Evolutionary conservation across 2,329 filamentous ascomycete genomes (phyloP).

Genomic region (Emericellopsis atlantica): DNA sequence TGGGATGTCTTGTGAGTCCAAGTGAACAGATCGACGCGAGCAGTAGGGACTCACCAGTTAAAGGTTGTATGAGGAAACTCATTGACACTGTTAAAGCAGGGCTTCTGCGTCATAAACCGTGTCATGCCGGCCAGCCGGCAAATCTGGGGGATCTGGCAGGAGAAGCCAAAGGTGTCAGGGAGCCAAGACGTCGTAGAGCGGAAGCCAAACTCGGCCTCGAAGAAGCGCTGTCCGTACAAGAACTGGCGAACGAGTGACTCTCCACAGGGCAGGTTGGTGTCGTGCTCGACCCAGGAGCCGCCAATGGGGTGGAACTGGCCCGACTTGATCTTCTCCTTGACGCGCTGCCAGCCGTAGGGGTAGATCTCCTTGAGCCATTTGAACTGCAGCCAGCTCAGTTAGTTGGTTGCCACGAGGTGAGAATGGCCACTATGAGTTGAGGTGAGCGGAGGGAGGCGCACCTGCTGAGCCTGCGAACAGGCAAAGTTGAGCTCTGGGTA

Average conservation of each 20-base stretch:
- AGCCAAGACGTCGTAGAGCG: slow-evolving; percentile 92
- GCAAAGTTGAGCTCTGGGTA: slow-evolving; percentile 91
- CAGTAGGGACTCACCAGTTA: slow-evolving; percentile 46
- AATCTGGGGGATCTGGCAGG: slow-evolving; percentile 83
- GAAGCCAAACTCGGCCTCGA: slow-evolving; percentile 82
- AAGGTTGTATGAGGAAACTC: slow-evolving; percentile 98
- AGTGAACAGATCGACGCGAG: no score
- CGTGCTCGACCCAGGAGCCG: slow-evolving; percentile 97
- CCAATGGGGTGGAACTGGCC: slow-evolving; percentile 91
- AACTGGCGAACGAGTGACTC: slow-evolving; percentile 93
- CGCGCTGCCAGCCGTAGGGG: slow-evolving; percentile 76
- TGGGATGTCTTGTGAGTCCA: no score
- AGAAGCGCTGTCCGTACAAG: slow-evolving; percentile 88
- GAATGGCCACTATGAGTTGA: not conserved
- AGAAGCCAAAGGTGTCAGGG: slow-evolving; percentile 96
- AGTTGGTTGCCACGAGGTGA: no score
- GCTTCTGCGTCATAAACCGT: slow-evolving; percentile 92
- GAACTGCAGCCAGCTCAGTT: slow-evolving; percentile 33
- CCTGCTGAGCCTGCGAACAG: slow-evolving; percentile 84
- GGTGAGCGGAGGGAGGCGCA: not conserved
- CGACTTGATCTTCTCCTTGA: slow-evolving; percentile 82
- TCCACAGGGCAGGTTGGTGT: slow-evolving; percentile 93
- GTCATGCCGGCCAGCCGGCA: slow-evolving; percentile 93
- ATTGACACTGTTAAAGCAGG: slow-evolving; percentile 99
- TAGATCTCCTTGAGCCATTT: slow-evolving; percentile 93